Evolutionary conservation across 2,329 filamentous ascomycete genomes (phyloP), one percentile per base, ranked within the genome.

Genomic region (Trichoderma breve): DNA sequence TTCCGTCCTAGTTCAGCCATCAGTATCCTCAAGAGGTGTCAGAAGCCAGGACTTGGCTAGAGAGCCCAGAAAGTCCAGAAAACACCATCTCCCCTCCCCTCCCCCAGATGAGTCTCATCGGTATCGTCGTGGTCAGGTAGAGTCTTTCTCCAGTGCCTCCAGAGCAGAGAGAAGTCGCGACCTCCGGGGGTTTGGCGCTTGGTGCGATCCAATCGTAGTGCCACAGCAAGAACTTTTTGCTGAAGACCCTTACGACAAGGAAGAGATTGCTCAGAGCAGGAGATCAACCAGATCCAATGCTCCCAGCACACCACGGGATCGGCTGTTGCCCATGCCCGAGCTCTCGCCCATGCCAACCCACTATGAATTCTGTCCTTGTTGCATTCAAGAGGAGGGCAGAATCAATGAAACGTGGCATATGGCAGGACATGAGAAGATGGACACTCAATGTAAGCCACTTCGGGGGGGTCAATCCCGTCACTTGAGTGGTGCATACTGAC

Each of bases 371-470:
- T 73, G 71, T 34, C 61, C 71, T 24, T 73, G 71, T 58, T 71
- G 68, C 39, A 62, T 39, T 8, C 68, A 73, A 47, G 71, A 73
- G 9, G 71, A 73, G 2, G 55, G 57, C 24, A 65, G 68, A 30
- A 73, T 73, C 21, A 71, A 71, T 47, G 71, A 73, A 21, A 71
- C 67, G 26, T 73, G 71, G 71, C 61, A 70, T 24, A 71, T 73
- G 71, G 69, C 60, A 21, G 51, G 61, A 12, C 65, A 71, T 21
- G 68, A 73, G 26, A 73, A 71, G 34, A 73, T 71, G 71, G 62
- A 73, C n/a, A 39, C 61, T 63, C 71, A 73, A 63, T 26, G 71
- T 73, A 67, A 66, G 71, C 32, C 30, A 26, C 53, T 55, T 39
- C 30, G 15, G n/a, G 24, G 24, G 24, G 28, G 28, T 9, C n/a